Conservation (phyloP, 306 rosid genomes). For the Cicer chorassanicum region DNA sequence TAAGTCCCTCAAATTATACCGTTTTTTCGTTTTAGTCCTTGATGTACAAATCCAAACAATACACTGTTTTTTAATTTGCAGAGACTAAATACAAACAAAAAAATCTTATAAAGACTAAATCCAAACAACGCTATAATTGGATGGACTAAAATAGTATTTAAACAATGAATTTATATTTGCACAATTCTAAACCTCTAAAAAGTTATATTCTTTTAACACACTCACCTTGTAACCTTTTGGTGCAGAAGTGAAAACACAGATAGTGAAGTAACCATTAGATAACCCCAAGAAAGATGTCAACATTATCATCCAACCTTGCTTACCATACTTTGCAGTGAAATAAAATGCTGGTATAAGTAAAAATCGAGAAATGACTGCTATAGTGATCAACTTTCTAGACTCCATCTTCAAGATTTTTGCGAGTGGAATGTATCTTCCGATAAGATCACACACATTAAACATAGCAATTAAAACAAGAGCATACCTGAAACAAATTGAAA, state of each 20-base stretch:
- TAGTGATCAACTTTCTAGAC: slow-evolving; percentile 61
- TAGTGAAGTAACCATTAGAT: slow-evolving; percentile 82
- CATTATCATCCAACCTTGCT: slow-evolving; percentile 86
- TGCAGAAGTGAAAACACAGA: slow-evolving; percentile 84
- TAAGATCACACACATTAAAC: slow-evolving; percentile 71
- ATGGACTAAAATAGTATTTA: too few species aligned
- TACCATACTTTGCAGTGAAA: slow-evolving; percentile 79
- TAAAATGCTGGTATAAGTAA: slow-evolving; percentile 80
- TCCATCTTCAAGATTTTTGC: slow-evolving; percentile 59
- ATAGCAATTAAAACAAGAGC: slow-evolving; percentile 79
- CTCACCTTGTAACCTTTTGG: slow-evolving; percentile 89
- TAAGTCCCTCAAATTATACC: too few species aligned
- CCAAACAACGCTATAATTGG: too few species aligned
- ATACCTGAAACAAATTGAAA: slow-evolving; percentile 59
- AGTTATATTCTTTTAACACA: neutral
- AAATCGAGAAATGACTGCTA: slow-evolving; percentile 54
- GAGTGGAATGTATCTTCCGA: slow-evolving; percentile 87
- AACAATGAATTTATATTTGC: neutral
- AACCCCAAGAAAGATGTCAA: slow-evolving; percentile 81
- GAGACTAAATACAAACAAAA: too few species aligned
- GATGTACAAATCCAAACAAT: too few species aligned
- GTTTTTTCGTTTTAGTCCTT: too few species aligned
- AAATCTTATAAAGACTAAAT: too few species aligned
- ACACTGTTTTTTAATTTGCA: too few species aligned
- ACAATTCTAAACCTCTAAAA: neutral